Conservation (phyloP, 257 asterid species). For the Asclepias syriaca region DNA sequence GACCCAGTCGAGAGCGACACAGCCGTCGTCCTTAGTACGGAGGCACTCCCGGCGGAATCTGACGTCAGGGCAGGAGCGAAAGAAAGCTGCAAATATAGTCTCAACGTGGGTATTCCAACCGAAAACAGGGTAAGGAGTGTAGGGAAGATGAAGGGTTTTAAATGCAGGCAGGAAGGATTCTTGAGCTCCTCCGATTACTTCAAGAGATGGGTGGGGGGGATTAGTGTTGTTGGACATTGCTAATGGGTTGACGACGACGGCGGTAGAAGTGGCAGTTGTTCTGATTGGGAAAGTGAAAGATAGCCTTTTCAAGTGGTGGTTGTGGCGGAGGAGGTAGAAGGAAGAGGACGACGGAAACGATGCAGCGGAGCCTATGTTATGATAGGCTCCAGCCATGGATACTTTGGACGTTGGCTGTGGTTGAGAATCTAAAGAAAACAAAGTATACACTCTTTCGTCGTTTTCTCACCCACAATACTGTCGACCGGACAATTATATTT, state of each 20-base stretch:
- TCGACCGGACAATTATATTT: too few relatives aligned
- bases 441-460: not conserved
- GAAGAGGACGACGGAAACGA: slow-evolving; percentile 29
- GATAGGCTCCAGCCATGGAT: slow-evolving; percentile 57
- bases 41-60: slow-evolving; percentile 75
- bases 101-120: slow-evolving; percentile 73
- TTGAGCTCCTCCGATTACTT: slow-evolving; percentile 71
- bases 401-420: slow-evolving; percentile 13
- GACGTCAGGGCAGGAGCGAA: slow-evolving; percentile 67
- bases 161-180: slow-evolving; percentile 62
- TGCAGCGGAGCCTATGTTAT: slow-evolving; percentile 39
- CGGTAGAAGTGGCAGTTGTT: slow-evolving; percentile 8
- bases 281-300: slow-evolving; percentile 17
- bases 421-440: not conserved
- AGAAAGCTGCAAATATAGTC: slow-evolving; percentile 83
- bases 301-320: slow-evolving; percentile 13
- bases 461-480: not conserved
- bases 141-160: slow-evolving; percentile 47
- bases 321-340: slow-evolving; percentile 37
- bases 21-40: slow-evolving; percentile 73
- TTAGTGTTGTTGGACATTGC: slow-evolving; percentile 27
- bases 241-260: slow-evolving; percentile 18
- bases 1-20: slow-evolving; percentile 84
- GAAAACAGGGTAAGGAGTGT: slow-evolving; percentile 53
- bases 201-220: slow-evolving; percentile 53